phyloP scores from a whole-genome alignment of 306 rosid genomes.

The Castanospermum australe region DNA sequence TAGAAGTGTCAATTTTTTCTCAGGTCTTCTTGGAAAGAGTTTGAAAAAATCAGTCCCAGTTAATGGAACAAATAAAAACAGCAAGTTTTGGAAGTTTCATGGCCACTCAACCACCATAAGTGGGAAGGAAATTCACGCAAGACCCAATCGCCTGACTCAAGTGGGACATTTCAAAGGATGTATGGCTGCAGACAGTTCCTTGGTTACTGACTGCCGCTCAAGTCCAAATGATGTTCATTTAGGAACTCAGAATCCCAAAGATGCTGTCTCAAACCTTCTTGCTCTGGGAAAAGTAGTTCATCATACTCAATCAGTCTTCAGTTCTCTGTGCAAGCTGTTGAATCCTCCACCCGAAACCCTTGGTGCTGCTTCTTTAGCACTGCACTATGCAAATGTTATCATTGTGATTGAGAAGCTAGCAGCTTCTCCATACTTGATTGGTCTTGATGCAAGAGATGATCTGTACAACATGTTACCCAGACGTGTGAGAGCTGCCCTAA shows the following conservation, averaged over 20 bases:
- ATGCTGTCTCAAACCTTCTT: constrained; percentile 27
- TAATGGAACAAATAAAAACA: constrained; percentile 53
- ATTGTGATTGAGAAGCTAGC: constrained; percentile 87
- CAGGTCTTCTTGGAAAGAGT: constrained; percentile 74
- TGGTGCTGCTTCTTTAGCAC: constrained; percentile 86
- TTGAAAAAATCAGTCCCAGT: constrained; percentile 50
- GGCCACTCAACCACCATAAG: constrained; percentile 36
- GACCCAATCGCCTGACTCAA: constrained; percentile 67
- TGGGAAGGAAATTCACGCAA: constrained; percentile 56
- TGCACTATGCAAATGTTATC: constrained; percentile 91
- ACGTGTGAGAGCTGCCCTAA: constrained; percentile 59
- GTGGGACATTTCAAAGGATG: constrained; percentile 91
- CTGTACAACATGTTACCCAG: constrained; percentile 91
- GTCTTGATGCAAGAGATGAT: constrained; percentile 95
- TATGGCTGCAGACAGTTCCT: constrained; percentile 47
- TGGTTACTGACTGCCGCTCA: constrained; percentile 44
- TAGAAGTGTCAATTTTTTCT: constrained; percentile 53
- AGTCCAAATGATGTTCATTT: constrained; percentile 42
- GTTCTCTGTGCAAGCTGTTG: constrained; percentile 51
- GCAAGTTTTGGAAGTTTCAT: constrained; percentile 57
- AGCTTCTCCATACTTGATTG: constrained; percentile 92
- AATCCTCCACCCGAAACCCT: constrained; percentile 86
- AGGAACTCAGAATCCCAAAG: constrained; percentile 34
- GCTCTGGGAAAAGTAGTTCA: constrained; percentile 35
- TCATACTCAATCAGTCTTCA: constrained; percentile 37